Evolutionary conservation across 768 basidiomycete genomes (phyloP).

Genomic region (Scleroderma bovista): DNA sequence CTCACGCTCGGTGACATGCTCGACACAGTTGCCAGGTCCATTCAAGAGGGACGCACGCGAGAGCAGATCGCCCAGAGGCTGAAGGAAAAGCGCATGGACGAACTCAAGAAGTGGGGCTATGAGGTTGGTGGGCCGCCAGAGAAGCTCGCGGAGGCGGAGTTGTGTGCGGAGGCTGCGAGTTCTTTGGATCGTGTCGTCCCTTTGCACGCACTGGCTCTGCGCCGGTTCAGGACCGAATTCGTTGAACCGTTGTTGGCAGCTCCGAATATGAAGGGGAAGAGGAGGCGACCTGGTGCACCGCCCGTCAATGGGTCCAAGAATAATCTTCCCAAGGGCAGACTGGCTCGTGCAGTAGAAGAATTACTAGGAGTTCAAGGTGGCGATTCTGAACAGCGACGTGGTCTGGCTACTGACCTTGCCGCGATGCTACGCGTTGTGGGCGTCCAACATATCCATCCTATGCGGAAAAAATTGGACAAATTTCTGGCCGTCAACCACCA

Average conservation of each 20-base stretch:
- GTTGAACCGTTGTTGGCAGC: slow-evolving; percentile 62
- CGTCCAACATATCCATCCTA: slow-evolving; percentile 56
- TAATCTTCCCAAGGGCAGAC: slow-evolving; percentile 53
- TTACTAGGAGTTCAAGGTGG: slow-evolving; percentile 50
- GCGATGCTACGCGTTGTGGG: slow-evolving; percentile 47
- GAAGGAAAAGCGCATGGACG: slow-evolving; percentile 53
- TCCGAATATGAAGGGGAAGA: slow-evolving; percentile 54
- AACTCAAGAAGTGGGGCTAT: slow-evolving; percentile 71
- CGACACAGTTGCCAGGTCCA: slow-evolving; percentile 51
- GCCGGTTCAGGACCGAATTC: slow-evolving; percentile 68
- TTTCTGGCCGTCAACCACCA: slow-evolving; percentile 28
- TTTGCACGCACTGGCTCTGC: slow-evolving; percentile 57
- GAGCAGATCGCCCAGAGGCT: slow-evolving; percentile 54
- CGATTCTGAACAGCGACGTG: slow-evolving; percentile 40
- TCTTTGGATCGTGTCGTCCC: slow-evolving; percentile 59
- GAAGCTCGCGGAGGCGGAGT: slow-evolving; percentile 51
- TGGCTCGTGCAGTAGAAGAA: slow-evolving; percentile 63
- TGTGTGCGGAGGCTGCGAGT: slow-evolving; percentile 72
- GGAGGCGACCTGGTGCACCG: slow-evolving; percentile 46
- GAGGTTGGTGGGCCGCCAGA: slow-evolving; percentile 45
- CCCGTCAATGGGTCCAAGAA: slow-evolving; percentile 32
- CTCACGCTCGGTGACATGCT: slow-evolving; percentile 61
- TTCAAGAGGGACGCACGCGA: slow-evolving; percentile 48
- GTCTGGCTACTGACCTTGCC: slow-evolving; percentile 47
- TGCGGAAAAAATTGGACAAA: slow-evolving; percentile 65